These are phyloP conservation scores for Ceratocystiopsis minuta DNA, from an alignment of 2,329 filamentous ascomycete genomes.

Conservation along the genomic window DNA sequence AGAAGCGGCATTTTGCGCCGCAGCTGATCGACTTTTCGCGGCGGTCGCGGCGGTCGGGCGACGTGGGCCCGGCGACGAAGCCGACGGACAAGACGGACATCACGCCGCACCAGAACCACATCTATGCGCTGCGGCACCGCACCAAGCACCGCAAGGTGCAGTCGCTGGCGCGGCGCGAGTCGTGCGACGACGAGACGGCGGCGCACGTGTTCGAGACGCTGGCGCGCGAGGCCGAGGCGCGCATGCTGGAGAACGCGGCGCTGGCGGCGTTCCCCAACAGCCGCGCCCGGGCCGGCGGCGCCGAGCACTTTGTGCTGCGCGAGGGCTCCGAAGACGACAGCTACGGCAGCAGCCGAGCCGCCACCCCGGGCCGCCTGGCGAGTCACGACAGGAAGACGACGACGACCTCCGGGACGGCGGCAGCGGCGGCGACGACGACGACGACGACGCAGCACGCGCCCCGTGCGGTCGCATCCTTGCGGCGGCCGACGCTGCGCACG, in stretches of 20 bases:
- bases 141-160: constrained; percentile 21
- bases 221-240: constrained; percentile 60
- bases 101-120: constrained; percentile 43
- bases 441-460: too few species aligned
- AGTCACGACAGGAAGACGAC: too few species aligned
- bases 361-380: too few species aligned
- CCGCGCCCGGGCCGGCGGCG: constrained; percentile 47
- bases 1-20: constrained; percentile 46
- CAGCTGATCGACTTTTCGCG: constrained; percentile 68
- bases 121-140: constrained; percentile 31
- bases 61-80: constrained; percentile 41
- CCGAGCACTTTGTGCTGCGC: constrained; percentile 52
- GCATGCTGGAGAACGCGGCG: constrained; percentile 54
- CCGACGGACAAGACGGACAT: constrained; percentile 57
- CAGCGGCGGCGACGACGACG: too few species aligned
- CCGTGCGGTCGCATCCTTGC: too few species aligned
- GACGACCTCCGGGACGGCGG: too few species aligned
- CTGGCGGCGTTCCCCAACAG: constrained; percentile 62
- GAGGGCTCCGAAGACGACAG: constrained; percentile 39
- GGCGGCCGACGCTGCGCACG: neutral
- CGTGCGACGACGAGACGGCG: constrained; percentile 57
- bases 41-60: constrained; percentile 48
- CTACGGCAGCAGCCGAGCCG: constrained; percentile 3
- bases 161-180: constrained; percentile 40
- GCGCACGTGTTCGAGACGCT: constrained; percentile 65